These are phyloP conservation scores for Fusarium sp. DNA, from an alignment of 2,329 filamentous ascomycete species.

Conservation along the genomic window DNA sequence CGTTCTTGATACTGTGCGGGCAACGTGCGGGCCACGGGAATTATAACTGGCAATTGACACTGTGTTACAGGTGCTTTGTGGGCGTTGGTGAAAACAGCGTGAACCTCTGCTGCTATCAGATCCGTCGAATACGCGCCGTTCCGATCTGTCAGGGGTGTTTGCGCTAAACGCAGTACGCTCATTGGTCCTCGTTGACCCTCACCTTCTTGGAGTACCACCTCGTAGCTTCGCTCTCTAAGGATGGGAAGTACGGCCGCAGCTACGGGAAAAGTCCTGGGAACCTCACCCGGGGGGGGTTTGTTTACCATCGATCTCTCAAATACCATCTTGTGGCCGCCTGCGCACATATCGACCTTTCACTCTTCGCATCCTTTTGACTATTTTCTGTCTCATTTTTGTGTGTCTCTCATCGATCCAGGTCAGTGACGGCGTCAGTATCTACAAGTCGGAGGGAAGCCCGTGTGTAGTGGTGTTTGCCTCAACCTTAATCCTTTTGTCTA, in stretches of 20 bases:
- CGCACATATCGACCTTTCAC: slow-evolving; percentile 1
- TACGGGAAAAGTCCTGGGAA: neutral
- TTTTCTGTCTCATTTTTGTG: slow-evolving; percentile 2
- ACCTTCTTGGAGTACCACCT: neutral
- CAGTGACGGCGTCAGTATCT: neutral
- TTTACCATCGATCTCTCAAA: slow-evolving; percentile 1
- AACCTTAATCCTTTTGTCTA: neutral
- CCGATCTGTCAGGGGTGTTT: neutral
- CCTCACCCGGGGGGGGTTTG: neutral
- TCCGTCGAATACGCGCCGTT: slow-evolving; percentile 1
- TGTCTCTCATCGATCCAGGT: neutral
- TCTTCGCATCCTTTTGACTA: slow-evolving; percentile 1
- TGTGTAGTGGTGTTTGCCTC: slow-evolving; percentile 1
- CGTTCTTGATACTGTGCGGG: too few relatives aligned
- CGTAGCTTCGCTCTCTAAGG: neutral
- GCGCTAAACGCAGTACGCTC: neutral
- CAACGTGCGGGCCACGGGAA: too few relatives aligned
- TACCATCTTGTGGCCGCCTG: slow-evolving; percentile 1
- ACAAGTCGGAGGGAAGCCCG: neutral
- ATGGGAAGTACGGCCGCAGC: slow-evolving; percentile 1
- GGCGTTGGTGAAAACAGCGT: neutral
- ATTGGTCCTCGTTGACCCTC: neutral
- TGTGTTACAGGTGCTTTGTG: neutral
- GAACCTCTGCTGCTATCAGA: neutral
- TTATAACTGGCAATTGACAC: too few relatives aligned